Percentiles rank a stretch among this genome's conserved stretches.
phyloP scores from a whole-genome alignment of 306 rosid genomes.

The Alnus glutinosa region DNA sequence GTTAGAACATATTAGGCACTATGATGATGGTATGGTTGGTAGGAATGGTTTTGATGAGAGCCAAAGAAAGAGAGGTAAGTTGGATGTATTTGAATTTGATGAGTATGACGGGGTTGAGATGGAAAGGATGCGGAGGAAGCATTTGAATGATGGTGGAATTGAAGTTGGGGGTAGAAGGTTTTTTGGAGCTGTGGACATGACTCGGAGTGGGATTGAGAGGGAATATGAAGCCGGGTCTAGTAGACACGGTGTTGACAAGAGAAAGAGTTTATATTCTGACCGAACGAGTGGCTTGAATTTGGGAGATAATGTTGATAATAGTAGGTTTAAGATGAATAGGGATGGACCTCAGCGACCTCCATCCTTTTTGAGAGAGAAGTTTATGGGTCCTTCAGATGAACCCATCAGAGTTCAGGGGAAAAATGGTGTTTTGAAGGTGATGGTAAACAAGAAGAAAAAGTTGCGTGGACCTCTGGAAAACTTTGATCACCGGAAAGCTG shows the following conservation, averaged over 20 bases:
- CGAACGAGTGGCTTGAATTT: constrained; percentile 34
- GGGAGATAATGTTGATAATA: constrained; percentile 41
- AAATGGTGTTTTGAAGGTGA: constrained; percentile 93
- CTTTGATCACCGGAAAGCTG: constrained; percentile 43
- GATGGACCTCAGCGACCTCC: constrained; percentile 46
- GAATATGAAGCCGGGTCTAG: constrained; percentile 60
- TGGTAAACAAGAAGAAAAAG: constrained; percentile 71
- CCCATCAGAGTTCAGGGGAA: constrained; percentile 93
- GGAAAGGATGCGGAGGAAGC: constrained; percentile 48
- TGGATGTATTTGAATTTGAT: constrained; percentile 69
- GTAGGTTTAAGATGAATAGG: constrained; percentile 44
- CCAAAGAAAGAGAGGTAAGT: constrained; percentile 47
- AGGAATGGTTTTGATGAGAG: constrained; percentile 47
- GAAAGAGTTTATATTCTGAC: constrained; percentile 46
- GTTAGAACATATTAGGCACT: constrained; percentile 37
- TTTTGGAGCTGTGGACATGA: constrained; percentile 51
- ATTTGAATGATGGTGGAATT: constrained; percentile 39
- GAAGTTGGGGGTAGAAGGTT: constrained; percentile 54
- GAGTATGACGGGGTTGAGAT: constrained; percentile 63
- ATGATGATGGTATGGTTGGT: constrained; percentile 40
- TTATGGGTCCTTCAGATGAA: constrained; percentile 52
- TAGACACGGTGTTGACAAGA: constrained; percentile 52
- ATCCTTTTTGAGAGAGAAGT: constrained; percentile 55
- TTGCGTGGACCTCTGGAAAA: constrained; percentile 44
- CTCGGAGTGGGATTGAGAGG: constrained; percentile 53